phyloP scores from a whole-genome alignment of 768 basidiomycete genomes.

The Dacryopinax primogenitus region DNA sequence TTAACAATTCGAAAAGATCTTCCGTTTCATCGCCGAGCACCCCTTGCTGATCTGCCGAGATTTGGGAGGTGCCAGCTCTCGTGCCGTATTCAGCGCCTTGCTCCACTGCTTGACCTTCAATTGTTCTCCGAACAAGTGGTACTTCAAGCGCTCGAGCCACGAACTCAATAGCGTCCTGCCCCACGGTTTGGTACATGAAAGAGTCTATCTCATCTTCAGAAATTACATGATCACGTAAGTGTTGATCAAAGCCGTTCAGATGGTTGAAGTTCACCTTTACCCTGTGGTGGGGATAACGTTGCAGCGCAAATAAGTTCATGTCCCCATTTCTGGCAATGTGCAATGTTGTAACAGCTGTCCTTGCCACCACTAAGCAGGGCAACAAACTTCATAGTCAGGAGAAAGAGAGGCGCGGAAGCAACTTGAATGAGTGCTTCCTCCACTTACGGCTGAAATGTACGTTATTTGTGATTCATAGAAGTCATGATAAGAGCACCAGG shows the following conservation, averaged over 20 bases:
- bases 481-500: not conserved
- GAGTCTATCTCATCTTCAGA: constrained; percentile 92
- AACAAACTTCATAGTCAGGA: constrained; percentile 68
- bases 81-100: constrained; percentile 68
- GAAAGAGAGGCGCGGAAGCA: constrained; percentile 5
- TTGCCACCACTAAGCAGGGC: constrained; percentile 94
- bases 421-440: not conserved
- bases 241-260: constrained; percentile 13
- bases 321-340: constrained; percentile 75
- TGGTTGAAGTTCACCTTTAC: constrained; percentile 53
- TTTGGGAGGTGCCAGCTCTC: constrained; percentile 35
- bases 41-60: constrained; percentile 35
- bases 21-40: constrained; percentile 87
- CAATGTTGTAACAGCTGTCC: constrained; percentile 90
- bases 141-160: constrained; percentile 76
- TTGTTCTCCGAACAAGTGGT: constrained; percentile 71
- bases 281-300: constrained; percentile 67
- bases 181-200: constrained; percentile 98
- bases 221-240: constrained; percentile 15
- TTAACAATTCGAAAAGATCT: constrained; percentile 65
- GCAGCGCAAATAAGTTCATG: constrained; percentile 83
- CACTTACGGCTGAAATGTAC: not conserved
- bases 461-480: not conserved
- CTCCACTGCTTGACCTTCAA: constrained; percentile 67
- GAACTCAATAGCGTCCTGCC: constrained; percentile 79